Evolutionary conservation across 768 basidiomycete genomes (phyloP).

Genomic region (Cubamyces lactineus): DNA sequence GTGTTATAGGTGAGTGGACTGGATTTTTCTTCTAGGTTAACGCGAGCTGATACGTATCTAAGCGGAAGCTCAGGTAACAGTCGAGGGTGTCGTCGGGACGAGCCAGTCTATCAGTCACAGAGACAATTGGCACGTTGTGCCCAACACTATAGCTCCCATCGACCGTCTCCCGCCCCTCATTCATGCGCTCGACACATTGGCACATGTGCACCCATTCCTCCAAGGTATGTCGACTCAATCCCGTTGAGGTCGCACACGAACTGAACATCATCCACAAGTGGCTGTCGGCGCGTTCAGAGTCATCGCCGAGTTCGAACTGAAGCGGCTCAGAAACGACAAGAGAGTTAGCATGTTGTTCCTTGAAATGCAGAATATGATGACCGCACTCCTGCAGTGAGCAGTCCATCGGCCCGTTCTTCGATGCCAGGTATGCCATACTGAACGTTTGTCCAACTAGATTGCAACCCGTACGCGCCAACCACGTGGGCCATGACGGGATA

Average conservation of each 20-base stretch:
- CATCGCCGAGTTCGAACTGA: constrained; percentile 50
- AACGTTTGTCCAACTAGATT: constrained; percentile 34
- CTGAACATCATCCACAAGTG: constrained; percentile 33
- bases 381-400: constrained; percentile 47
- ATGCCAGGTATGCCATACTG: background rate
- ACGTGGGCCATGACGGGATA: constrained; percentile 36
- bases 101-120: background rate
- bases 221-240: constrained; percentile 21
- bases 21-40: too few relatives aligned
- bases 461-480: constrained; percentile 29
- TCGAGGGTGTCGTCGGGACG: too few relatives aligned
- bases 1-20: too few relatives aligned
- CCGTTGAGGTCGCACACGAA: too few relatives aligned
- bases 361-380: constrained; percentile 57
- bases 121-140: background rate
- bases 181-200: constrained; percentile 31
- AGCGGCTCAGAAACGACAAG: constrained; percentile 53
- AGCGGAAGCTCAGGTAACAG: too few relatives aligned
- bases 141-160: constrained; percentile 26
- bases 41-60: too few relatives aligned
- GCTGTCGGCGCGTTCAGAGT: constrained; percentile 57
- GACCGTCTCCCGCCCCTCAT: constrained; percentile 33
- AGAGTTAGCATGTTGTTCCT: constrained; percentile 50
- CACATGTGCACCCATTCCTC: constrained; percentile 32
- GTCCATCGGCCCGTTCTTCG: background rate